Conservation (phyloP, 2,329 filamentous ascomycete species). For the Fusarium sacchari region DNA sequence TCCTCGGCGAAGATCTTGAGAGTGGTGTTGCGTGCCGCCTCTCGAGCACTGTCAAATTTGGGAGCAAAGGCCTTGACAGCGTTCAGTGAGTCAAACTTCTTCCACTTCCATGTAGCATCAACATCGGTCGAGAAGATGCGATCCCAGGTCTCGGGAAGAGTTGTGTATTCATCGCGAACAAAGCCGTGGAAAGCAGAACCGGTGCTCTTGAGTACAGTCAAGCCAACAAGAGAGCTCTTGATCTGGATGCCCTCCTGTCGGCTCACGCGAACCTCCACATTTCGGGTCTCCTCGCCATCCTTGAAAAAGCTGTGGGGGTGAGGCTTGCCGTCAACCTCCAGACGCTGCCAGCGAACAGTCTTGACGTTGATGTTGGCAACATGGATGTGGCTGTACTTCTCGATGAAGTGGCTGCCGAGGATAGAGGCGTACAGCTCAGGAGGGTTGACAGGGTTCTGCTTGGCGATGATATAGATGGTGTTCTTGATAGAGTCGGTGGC, state of each 20-base stretch:
- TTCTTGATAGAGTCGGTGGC: slow-evolving; percentile 99
- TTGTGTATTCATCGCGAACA: slow-evolving; percentile 92
- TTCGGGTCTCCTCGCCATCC: slow-evolving; percentile 88
- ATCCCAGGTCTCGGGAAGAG: slow-evolving; percentile 90
- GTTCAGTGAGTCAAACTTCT: slow-evolving; percentile 70
- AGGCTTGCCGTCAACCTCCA: slow-evolving; percentile 85
- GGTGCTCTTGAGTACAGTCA: slow-evolving; percentile 95
- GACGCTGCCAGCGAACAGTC: slow-evolving; percentile 91
- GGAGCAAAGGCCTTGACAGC: slow-evolving; percentile 72
- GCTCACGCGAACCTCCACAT: slow-evolving; percentile 77
- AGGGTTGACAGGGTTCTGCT: slow-evolving; percentile 89
- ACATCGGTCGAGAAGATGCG: slow-evolving; percentile 95
- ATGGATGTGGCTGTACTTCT: slow-evolving; percentile 88
- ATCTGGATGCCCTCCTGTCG: slow-evolving; percentile 78
- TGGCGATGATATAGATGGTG: slow-evolving; percentile 93
- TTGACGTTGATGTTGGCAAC: slow-evolving; percentile 82
- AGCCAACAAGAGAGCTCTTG: slow-evolving; percentile 79
- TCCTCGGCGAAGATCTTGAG: slow-evolving; percentile 91
- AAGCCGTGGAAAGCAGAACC: slow-evolving; percentile 97
- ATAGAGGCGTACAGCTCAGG: slow-evolving; percentile 91
- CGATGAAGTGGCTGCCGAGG: slow-evolving; percentile 87
- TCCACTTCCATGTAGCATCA: slow-evolving; percentile 88
- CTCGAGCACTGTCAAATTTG: slow-evolving; percentile 83
- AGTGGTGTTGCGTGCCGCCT: slow-evolving; percentile 83
- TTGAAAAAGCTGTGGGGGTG: slow-evolving; percentile 96